A percentile compares a stretch with the other conserved stretches of the same genome.
Evolutionary conservation across 305 asterid genomes (phyloP).

Genomic region (Solanum hybrid): DNA sequence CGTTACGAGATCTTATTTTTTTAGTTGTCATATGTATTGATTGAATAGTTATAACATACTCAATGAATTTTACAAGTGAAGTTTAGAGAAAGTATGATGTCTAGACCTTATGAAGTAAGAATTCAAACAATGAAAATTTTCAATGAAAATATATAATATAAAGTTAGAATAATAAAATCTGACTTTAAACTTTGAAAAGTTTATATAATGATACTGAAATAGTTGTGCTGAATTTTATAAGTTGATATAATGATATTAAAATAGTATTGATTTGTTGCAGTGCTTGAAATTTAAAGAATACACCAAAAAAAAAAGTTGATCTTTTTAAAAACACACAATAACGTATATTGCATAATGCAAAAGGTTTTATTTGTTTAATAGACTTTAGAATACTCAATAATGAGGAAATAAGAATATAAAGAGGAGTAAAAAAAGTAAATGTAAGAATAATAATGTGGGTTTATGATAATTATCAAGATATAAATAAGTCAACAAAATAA

Average conservation of each 20-base stretch:
- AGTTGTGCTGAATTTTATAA: neutral
- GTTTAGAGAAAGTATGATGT: neutral
- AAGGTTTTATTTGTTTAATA: neutral
- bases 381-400: neutral
- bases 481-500: neutral
- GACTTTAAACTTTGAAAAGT: too few species aligned
- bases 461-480: neutral
- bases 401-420: neutral
- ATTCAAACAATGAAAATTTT: too few species aligned
- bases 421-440: too few species aligned
- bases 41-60: neutral
- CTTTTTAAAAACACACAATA: too few species aligned
- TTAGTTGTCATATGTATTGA: neutral
- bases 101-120: neutral
- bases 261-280: neutral
- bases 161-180: too few species aligned
- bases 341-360: neutral
- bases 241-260: too few species aligned
- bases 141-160: too few species aligned
- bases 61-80: neutral
- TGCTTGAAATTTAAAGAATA: neutral
- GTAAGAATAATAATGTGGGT: neutral
- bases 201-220: neutral
- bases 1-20: too few species aligned
- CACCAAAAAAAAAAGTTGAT: neutral